Base-by-base conservation (phyloP, 805 yeast genomes). In the Hanseniaspora thailandica region DNA sequence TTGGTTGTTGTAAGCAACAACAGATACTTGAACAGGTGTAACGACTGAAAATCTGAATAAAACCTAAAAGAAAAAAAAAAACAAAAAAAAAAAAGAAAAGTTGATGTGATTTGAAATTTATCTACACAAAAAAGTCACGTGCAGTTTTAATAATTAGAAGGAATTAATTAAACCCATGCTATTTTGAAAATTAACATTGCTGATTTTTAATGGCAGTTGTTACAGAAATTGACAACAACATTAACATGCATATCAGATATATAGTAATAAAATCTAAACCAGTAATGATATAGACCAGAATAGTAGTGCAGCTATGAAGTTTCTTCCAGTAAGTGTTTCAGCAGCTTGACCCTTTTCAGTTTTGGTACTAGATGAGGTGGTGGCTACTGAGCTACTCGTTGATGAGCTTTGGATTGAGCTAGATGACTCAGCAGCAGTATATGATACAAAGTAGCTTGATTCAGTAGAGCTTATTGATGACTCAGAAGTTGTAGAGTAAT, bases 361-460 rank as follows among this genome's bases (percentile, higher is more conserved):
- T 30, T 58, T 25, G 23, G 56, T 55, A 15, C 57, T 31, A 22
- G 59, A 35, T 22, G 51, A 2, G 20, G 35, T 43, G 6, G 55
- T 31, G 23, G 55, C 34, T 5, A 52, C 45, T 12, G 52, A 30
- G 12, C 33, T 30, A 6, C 33, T 30, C 12, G 33, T 10, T 4
- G 33, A 30, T 10, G 33, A 30, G 12, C 13, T 6, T n/a, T n/a
- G n/a, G 8, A 30, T 34, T 17, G 35, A 22, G 13, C 41, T 31
- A 3, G 35, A 8, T n/a, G 35, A 26, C 22, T 19, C 9, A 33
- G 47, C 2, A 5, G 30, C 53, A 19, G 52, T 20, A 19, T 55
- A 35, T 9, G 54, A 40, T 6, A 53, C 39, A 30, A 52, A 35
- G 9, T 51, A n/a, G 2, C 46, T 41, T 36, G 47, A 15, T 6